A percentile compares a stretch with the other conserved stretches of the same genome.
phyloP scores from a whole-genome alignment of 2,329 filamentous ascomycete species.

The Aspergillus ruber region DNA sequence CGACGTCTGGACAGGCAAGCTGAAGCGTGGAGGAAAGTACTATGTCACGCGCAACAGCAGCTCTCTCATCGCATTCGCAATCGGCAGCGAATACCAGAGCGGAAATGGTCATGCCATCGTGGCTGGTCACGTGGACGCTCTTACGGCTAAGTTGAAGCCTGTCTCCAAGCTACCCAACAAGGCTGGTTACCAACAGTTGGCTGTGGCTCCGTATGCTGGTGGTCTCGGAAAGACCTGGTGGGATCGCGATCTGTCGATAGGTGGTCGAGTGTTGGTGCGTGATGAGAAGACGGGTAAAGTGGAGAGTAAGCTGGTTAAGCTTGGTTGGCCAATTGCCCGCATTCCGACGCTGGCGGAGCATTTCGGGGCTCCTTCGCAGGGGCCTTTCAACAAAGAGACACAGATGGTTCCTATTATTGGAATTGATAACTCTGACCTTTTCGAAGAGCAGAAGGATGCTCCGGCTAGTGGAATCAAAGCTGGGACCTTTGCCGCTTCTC shows the following conservation, averaged over 20 bases:
- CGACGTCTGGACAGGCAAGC: constrained; percentile 65
- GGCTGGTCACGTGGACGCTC: constrained; percentile 85
- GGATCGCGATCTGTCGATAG: constrained; percentile 89
- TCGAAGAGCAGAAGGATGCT: constrained; percentile 19
- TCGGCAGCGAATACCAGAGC: constrained; percentile 72
- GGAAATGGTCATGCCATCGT: constrained; percentile 86
- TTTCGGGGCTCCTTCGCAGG: constrained; percentile 66
- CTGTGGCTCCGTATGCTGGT: constrained; percentile 88
- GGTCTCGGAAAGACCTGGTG: constrained; percentile 88
- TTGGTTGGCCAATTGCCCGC: constrained; percentile 89
- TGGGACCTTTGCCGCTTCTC: constrained; percentile 71
- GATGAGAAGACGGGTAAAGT: constrained; percentile 69
- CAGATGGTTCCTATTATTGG: constrained; percentile 93
- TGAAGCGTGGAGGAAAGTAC: constrained; percentile 80
- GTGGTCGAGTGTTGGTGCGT: constrained; percentile 78
- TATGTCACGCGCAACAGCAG: constrained; percentile 80
- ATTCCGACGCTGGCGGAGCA: constrained; percentile 90
- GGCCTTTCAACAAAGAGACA: constrained; percentile 77
- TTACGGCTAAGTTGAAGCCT: constrained; percentile 87
- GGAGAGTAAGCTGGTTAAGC: constrained; percentile 72
- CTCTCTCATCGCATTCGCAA: constrained; percentile 75
- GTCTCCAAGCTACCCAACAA: constrained; percentile 77
- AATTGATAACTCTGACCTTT: constrained; percentile 64
- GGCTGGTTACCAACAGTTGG: constrained; percentile 80
- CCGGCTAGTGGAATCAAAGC: constrained; percentile 36